Base-by-base conservation (phyloP, 305 asterid species). In the Rubia tinctorum region DNA sequence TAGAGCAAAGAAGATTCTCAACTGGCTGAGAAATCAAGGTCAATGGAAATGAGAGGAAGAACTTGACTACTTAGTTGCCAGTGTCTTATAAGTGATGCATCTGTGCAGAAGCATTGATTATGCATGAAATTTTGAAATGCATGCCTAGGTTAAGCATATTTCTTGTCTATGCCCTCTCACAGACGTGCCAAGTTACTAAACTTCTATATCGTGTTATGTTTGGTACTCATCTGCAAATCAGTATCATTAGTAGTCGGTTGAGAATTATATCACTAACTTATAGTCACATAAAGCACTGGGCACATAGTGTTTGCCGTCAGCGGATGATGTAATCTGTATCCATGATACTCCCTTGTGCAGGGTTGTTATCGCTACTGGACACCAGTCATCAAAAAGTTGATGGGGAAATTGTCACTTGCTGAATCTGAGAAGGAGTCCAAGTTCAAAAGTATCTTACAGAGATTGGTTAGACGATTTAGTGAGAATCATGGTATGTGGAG, bases 341-440 rank as follows among this genome's bases (percentile, higher is more conserved):
- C 69, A 71, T 10, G 53, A 76, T 63, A 69, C 40, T 66, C 51
- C 78, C 47, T 68, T 81, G 17, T 84, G 70, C 84, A 92, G 99
- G 99, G 99, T 75, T 88, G 84, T 84, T 84, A 53, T 78, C 93
- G 99, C 69, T 95, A 92, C 87, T 88, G 98, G 98, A 89, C 87
- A 73, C 98, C 98, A 27, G 80, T 73, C 78, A 88, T 88, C 62
- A 93, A 87, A 87, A 74, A 80, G 44, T 75, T 87, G 69, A 1
- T 89, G 17, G 91, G 90, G 72, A 91, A 90, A 85, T 97, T 95
- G 71, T 83, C 96, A 71, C 90, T 77, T 75, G 98, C 97, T 77
- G 95, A 86, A 87, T 85, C 95, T 30, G 98, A 90, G 80, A 95
- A 85, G 88, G 98, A 95, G 68, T 81, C 91, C 17, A 88, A 87